Conservation (phyloP, 192 early-diverging fungal species). For the Ambispora gerdemannii region DNA sequence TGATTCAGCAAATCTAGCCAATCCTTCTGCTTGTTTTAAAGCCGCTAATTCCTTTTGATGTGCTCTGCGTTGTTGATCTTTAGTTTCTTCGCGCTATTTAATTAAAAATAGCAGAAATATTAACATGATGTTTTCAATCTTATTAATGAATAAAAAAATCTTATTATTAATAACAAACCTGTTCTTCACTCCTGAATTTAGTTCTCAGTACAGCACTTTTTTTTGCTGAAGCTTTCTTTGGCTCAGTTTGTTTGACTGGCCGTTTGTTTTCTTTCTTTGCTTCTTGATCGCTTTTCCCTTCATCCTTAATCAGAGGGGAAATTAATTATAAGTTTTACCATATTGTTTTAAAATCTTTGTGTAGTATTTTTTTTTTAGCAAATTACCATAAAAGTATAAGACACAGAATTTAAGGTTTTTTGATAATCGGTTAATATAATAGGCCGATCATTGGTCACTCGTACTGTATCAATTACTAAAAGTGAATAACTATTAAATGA, state of each 20-base stretch:
- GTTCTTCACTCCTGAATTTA: constrained; percentile 76
- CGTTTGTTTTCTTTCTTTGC: constrained; percentile 39
- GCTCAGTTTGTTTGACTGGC: constrained; percentile 21
- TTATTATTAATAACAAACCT: background rate
- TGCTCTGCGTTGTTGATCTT: constrained; percentile 69
- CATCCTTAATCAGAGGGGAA: background rate
- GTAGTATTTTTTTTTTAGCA: too few species aligned
- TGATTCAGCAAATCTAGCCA: constrained; percentile 71
- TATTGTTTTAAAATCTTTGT: too few species aligned
- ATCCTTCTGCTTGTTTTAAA: constrained; percentile 72
- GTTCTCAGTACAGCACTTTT: constrained; percentile 70
- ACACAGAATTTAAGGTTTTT: constrained; percentile 8
- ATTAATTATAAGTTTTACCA: too few species aligned
- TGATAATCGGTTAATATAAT: constrained; percentile 31
- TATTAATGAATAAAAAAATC: too few species aligned
- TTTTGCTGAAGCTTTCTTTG: constrained; percentile 38
- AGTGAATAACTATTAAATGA: constrained; percentile 65
- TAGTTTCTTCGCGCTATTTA: constrained; percentile 73
- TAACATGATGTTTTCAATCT: too few species aligned
- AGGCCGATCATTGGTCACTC: constrained; percentile 62
- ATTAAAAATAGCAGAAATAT: too few species aligned
- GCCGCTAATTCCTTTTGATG: constrained; percentile 88
- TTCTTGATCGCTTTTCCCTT: constrained; percentile 31
- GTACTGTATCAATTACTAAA: constrained; percentile 76
- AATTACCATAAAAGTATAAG: constrained; percentile 29